A percentile compares a stretch with the other conserved stretches of the same genome.
Evolutionary conservation across 192 early-diverging fungal species (phyloP).

Genomic region (Backusella australiensis): DNA sequence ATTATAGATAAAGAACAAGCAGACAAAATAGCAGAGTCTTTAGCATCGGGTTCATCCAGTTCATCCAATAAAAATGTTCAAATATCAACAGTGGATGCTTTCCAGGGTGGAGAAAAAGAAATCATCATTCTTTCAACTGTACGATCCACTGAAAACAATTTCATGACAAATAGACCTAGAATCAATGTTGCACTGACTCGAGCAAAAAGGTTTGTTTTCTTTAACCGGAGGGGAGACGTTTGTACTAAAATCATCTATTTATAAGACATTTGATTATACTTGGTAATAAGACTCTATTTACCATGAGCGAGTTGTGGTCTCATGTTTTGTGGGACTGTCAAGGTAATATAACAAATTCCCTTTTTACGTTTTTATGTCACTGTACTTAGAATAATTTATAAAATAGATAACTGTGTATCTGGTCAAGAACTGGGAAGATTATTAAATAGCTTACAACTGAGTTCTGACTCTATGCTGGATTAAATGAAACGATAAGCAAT

Average conservation of each 20-base stretch:
- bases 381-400: not conserved
- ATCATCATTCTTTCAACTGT: constrained; percentile 72
- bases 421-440: not conserved
- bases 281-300: constrained; percentile 45
- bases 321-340: constrained; percentile 19
- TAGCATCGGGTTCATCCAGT: constrained; percentile 14
- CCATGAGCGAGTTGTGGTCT: constrained; percentile 29
- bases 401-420: not conserved
- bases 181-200: constrained; percentile 77
- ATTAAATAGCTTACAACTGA: not conserved
- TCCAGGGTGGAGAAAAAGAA: constrained; percentile 78
- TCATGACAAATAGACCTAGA: constrained; percentile 65
- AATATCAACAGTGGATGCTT: constrained; percentile 69
- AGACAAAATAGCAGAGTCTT: constrained; percentile 39
- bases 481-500: not conserved
- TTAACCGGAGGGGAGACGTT: no score
- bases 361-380: not conserved
- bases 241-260: not conserved
- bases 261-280: constrained; percentile 60
- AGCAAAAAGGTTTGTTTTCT: constrained; percentile 53
- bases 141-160: constrained; percentile 49
- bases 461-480: not conserved
- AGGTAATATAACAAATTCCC: constrained; percentile 6
- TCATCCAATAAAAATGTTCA: constrained; percentile 22
- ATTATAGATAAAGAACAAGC: constrained; percentile 61